Conservation (phyloP, 2,329 filamentous ascomycete genomes). For the Aspergillus fischeri region DNA sequence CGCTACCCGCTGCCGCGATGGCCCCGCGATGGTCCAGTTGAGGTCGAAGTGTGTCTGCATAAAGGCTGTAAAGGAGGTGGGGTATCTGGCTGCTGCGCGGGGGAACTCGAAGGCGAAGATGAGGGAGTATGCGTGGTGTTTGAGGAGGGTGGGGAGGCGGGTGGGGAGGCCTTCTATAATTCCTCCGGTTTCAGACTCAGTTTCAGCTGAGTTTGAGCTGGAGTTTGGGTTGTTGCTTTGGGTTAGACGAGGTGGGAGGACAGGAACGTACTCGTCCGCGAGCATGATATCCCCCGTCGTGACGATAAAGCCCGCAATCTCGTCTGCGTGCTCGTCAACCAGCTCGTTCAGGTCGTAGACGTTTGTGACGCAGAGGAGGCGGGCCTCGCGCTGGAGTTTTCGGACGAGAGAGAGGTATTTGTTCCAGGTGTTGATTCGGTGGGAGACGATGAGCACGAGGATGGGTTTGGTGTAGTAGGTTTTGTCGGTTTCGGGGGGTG, state of each 20-base stretch:
- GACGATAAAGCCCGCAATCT: slow-evolving; percentile 9
- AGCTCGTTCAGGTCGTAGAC: not conserved
- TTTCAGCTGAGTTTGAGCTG: too few species aligned
- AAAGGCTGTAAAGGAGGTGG: slow-evolving; percentile 4
- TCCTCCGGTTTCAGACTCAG: too few species aligned
- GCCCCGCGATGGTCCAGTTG: too few species aligned
- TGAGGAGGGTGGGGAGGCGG: not conserved
- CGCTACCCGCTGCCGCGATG: too few species aligned
- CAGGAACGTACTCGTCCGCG: not conserved
- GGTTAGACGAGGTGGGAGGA: too few species aligned
- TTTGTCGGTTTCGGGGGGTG: not conserved
- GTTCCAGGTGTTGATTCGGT: not conserved
- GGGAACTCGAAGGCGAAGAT: slow-evolving; percentile 14
- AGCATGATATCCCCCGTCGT: slow-evolving; percentile 7
- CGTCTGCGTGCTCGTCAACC: slow-evolving; percentile 1
- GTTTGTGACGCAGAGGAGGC: slow-evolving; percentile 1
- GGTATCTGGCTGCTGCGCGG: not conserved
- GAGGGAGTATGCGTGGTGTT: slow-evolving; percentile 1
- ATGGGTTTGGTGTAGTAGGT: not conserved
- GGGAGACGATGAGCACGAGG: not conserved
- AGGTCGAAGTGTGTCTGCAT: slow-evolving; percentile 2
- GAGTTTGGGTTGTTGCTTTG: too few species aligned
- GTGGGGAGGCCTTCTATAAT: not conserved
- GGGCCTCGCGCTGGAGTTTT: slow-evolving; percentile 8
- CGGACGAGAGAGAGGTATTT: not conserved